A percentile compares a stretch with the other conserved stretches of the same genome.
Conservation (phyloP, 768 basidiomycete species). For the Tricholoma terreum region DNA sequence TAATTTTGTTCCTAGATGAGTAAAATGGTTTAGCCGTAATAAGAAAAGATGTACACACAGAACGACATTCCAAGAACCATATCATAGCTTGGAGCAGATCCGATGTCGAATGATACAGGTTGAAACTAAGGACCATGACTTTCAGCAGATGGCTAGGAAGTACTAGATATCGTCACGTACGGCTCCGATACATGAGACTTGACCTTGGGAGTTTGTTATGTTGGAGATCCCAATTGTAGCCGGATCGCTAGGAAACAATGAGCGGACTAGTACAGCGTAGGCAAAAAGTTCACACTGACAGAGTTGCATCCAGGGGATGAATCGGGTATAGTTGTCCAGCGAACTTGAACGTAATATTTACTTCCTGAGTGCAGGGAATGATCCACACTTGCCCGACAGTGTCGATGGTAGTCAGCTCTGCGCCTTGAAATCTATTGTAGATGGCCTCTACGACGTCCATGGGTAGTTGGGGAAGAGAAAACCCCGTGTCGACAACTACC, state of each 20-base stretch:
- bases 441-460: conserved; percentile 53
- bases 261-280: background rate
- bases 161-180: conserved; percentile 22
- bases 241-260: conserved; percentile 24
- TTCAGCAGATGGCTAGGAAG: background rate
- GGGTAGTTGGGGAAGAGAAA: conserved; percentile 62
- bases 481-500: conserved; percentile 68
- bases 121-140: conserved; percentile 51
- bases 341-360: conserved; percentile 66
- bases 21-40: background rate
- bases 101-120: conserved; percentile 51
- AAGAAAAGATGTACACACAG: conserved; percentile 37
- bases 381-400: conserved; percentile 50
- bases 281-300: conserved; percentile 32
- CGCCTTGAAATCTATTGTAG: conserved; percentile 53
- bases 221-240: conserved; percentile 27
- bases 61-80: conserved; percentile 74
- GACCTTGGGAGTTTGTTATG: conserved; percentile 30
- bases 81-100: conserved; percentile 46
- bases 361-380: conserved; percentile 59
- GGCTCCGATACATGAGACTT: conserved; percentile 37
- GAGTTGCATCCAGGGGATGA: conserved; percentile 63
- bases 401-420: conserved; percentile 41
- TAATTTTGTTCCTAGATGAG: conserved; percentile 18
- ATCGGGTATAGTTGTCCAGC: conserved; percentile 54